Percentiles rank a stretch among this genome's conserved stretches.
phyloP scores from a whole-genome alignment of 805 yeast genomes.

The Wickerhamiella azyma region DNA sequence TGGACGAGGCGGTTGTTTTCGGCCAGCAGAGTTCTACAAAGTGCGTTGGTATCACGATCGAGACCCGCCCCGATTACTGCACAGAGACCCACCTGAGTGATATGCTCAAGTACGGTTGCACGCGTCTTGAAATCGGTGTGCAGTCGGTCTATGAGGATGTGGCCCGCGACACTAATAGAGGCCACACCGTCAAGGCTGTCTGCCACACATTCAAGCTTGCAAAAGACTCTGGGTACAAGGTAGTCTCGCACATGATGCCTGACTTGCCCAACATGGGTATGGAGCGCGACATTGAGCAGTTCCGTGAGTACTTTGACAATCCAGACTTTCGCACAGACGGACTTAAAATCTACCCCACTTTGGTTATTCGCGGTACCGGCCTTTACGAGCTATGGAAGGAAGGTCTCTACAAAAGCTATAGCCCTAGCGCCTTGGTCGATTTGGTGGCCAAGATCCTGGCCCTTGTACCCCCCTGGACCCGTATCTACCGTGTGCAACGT shows the following conservation, averaged over 20 bases:
- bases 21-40: constrained; percentile 92
- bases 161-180: constrained; percentile 95
- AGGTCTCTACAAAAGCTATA: constrained; percentile 85
- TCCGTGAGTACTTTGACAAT: constrained; percentile 89
- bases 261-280: constrained; percentile 96
- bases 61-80: constrained; percentile 97
- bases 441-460: constrained; percentile 92
- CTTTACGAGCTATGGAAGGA: constrained; percentile 94
- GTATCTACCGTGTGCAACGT: constrained; percentile 95
- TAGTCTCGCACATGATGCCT: constrained; percentile 99
- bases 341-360: constrained; percentile 83
- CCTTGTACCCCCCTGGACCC: constrained; percentile 97
- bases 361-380: constrained; percentile 96
- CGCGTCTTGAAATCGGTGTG: constrained; percentile 92
- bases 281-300: constrained; percentile 95
- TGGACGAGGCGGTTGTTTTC: constrained; percentile 80
- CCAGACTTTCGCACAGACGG: constrained; percentile 98
- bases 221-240: constrained; percentile 97
- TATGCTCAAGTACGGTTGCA: constrained; percentile 93
- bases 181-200: constrained; percentile 92
- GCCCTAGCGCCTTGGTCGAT: constrained; percentile 87
- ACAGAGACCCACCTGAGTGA: constrained; percentile 90
- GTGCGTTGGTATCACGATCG: constrained; percentile 97
- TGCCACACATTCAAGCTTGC: constrained; percentile 91
- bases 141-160: constrained; percentile 97